Evolutionary conservation across 2,329 filamentous ascomycete species (phyloP).

Genomic region (Pseudogymnoascus sp.): DNA sequence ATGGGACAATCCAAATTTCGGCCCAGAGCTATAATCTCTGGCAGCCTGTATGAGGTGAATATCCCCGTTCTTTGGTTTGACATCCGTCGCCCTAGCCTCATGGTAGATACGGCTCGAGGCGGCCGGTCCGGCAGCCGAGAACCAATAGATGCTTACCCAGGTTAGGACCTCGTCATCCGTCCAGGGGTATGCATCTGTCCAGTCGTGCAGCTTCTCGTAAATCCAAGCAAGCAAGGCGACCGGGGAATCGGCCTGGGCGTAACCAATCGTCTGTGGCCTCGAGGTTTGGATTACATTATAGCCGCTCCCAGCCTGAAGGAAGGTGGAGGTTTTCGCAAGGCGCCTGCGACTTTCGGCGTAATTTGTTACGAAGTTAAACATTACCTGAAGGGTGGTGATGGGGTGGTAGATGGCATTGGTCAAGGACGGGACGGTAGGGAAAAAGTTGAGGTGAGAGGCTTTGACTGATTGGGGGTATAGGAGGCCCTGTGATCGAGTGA

Average conservation of each 20-base stretch:
- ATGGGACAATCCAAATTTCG: conserved; percentile 45
- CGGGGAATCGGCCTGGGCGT: conserved; percentile 62
- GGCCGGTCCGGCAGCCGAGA: conserved; percentile 61
- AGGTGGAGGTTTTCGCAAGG: conserved; percentile 3
- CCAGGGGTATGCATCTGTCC: conserved; percentile 67
- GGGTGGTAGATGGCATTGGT: conserved; percentile 7
- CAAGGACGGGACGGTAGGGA: not conserved
- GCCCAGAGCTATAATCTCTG: conserved; percentile 25
- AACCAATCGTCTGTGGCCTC: conserved; percentile 66
- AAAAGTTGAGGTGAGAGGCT: conserved; percentile 43
- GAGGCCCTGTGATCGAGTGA: conserved; percentile 54
- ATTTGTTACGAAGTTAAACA: conserved; percentile 6
- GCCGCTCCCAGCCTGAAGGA: conserved; percentile 39
- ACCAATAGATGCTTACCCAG: conserved; percentile 69
- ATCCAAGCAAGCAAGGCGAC: conserved; percentile 70
- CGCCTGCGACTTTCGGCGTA: not conserved
- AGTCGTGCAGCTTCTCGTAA: conserved; percentile 72
- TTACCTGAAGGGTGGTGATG: not conserved
- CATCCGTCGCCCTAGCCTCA: conserved; percentile 35
- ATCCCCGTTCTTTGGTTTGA: conserved; percentile 11
- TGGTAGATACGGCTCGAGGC: conserved; percentile 68
- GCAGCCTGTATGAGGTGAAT: conserved; percentile 24
- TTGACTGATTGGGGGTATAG: conserved; percentile 50
- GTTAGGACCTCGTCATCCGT: conserved; percentile 68
- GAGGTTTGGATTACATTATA: conserved; percentile 43